Percentiles rank a stretch among this genome's conserved stretches.
These are phyloP conservation scores for Annona cherimola DNA, from an alignment of 164 flowering plant species.

Conservation along the genomic window DNA sequence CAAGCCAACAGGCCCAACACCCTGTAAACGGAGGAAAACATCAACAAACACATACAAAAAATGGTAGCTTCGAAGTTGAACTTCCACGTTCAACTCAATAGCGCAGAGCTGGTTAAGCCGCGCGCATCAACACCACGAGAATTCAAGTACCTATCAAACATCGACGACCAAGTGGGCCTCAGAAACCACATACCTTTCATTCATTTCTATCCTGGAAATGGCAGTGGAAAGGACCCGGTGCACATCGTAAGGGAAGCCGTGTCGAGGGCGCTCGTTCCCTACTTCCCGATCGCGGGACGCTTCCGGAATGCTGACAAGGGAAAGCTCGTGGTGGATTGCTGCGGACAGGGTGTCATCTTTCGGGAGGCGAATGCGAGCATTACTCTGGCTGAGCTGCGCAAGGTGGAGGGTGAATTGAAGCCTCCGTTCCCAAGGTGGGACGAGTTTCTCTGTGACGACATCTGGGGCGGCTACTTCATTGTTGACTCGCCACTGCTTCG, in stretches of 20 bases:
- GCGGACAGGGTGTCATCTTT: conserved; percentile 26
- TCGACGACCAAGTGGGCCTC: conserved; percentile 24
- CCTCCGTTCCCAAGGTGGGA: conserved; percentile 9
- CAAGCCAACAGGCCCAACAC: not conserved
- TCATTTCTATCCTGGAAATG: conserved; percentile 17
- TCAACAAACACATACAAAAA: not conserved
- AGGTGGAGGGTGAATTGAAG: conserved; percentile 14
- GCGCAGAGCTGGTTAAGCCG: conserved; percentile 16
- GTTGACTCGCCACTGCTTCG: conserved; percentile 21
- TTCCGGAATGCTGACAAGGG: conserved; percentile 19
- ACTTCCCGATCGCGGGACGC: conserved; percentile 33
- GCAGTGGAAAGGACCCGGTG: conserved; percentile 21
- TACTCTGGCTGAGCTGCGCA: conserved; percentile 21
- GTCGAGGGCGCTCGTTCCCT: conserved; percentile 25
- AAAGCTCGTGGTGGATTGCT: conserved; percentile 19
- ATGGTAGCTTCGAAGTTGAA: conserved; percentile 10
- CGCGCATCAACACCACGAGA: conserved; percentile 17
- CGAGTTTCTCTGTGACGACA: conserved; percentile 5
- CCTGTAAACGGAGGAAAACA: not conserved
- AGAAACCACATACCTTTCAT: conserved; percentile 23
- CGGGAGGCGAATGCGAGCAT: conserved; percentile 18
- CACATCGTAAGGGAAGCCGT: conserved; percentile 25
- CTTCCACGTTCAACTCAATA: conserved; percentile 6
- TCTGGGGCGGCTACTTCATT: conserved; percentile 15
- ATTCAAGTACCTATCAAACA: conserved; percentile 23